Conservation (phyloP, 495 filamentous ascomycete species). For the Penicillium cinerascens region DNA sequence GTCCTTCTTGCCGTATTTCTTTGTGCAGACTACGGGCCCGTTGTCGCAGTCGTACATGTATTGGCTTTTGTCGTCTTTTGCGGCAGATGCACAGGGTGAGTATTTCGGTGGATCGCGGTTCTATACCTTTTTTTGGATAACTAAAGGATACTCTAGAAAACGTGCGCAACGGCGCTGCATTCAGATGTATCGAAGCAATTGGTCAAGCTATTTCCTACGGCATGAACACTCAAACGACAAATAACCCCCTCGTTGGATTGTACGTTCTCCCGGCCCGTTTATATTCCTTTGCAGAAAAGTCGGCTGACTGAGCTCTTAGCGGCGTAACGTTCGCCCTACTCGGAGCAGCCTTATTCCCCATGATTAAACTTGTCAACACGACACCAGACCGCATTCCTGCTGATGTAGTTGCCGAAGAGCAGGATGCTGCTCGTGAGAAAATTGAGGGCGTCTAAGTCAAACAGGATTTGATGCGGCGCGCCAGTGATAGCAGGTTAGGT, state of each 20-base stretch:
- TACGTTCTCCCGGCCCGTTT: slow-evolving; percentile 6
- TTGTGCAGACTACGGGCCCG: slow-evolving; percentile 30
- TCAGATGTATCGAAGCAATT: slow-evolving; percentile 29
- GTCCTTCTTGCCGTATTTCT: slow-evolving; percentile 31
- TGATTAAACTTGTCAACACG: slow-evolving; percentile 29
- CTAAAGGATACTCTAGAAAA: slow-evolving; percentile 17
- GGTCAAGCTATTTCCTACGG: slow-evolving; percentile 30
- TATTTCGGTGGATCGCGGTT: not conserved
- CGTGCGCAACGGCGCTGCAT: slow-evolving; percentile 30
- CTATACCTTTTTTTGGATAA: not conserved
- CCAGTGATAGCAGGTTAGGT: not conserved
- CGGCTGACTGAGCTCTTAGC: slow-evolving; percentile 9
- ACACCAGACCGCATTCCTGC: slow-evolving; percentile 31
- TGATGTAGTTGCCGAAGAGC: slow-evolving; percentile 27
- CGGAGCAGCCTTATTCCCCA: slow-evolving; percentile 19
- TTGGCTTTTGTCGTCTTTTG: slow-evolving; percentile 31
- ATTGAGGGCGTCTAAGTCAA: not conserved
- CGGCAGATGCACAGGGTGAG: slow-evolving; percentile 28
- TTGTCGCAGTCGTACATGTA: slow-evolving; percentile 33
- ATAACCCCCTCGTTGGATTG: slow-evolving; percentile 27
- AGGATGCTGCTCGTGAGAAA: slow-evolving; percentile 17
- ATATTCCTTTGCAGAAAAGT: not conserved
- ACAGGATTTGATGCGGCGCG: not conserved
- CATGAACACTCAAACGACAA: slow-evolving; percentile 31
- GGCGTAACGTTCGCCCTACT: slow-evolving; percentile 26